phyloP scores from a whole-genome alignment of 1,139 yeast genomes.

The Saccharomycopsis phalli region DNA sequence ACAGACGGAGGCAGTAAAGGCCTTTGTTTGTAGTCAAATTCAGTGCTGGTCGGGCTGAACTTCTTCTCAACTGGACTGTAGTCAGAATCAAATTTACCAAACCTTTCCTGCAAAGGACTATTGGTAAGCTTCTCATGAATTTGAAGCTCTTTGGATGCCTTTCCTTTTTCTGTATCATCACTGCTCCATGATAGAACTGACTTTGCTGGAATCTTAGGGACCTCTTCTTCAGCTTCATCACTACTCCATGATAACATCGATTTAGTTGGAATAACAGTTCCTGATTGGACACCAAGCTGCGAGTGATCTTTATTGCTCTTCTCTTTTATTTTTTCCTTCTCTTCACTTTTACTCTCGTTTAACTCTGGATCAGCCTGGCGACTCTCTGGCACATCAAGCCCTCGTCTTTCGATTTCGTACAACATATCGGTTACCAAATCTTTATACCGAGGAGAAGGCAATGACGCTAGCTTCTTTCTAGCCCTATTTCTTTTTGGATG shows the following conservation, averaged over 20 bases:
- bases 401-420: conserved; percentile 78
- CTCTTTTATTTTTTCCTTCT: too few relatives aligned
- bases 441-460: conserved; percentile 74
- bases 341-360: conserved; percentile 4
- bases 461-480: conserved; percentile 78
- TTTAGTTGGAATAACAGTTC: conserved; percentile 66
- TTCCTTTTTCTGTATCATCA: not conserved
- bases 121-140: too few relatives aligned
- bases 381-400: conserved; percentile 32
- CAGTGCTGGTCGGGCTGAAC: not conserved
- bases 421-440: conserved; percentile 88
- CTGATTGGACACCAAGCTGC: conserved; percentile 39
- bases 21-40: not conserved
- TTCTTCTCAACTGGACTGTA: not conserved
- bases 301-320: conserved; percentile 19
- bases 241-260: conserved; percentile 78
- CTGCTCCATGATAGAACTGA: not conserved
- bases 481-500: conserved; percentile 97
- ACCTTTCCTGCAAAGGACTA: too few relatives aligned
- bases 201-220: conserved; percentile 21
- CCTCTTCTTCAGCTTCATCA: conserved; percentile 53
- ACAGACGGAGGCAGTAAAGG: not conserved
- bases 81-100: too few relatives aligned
- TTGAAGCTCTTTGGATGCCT: too few relatives aligned
- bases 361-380: conserved; percentile 5